These are phyloP conservation scores for Erodium trifolium DNA, from an alignment of 441 rosid genomes.

Conservation along the genomic window DNA sequence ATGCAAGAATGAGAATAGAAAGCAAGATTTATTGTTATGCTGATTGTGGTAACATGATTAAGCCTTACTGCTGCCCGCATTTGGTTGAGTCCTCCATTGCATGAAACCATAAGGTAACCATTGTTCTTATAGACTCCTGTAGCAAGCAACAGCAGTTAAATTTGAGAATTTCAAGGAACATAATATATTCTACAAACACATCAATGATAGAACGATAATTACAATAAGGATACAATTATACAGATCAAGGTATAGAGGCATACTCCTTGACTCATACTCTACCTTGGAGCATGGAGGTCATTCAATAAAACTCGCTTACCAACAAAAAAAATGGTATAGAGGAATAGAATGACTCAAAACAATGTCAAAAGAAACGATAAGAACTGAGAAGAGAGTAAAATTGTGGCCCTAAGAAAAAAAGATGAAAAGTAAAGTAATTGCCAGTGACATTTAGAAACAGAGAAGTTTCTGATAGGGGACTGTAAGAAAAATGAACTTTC, in stretches of 20 bases:
- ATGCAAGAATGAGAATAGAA: constrained; percentile 9
- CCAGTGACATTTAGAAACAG: background rate
- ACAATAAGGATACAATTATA: too few species aligned
- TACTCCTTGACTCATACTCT: too few species aligned
- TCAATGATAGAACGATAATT: background rate
- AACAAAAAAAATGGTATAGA: too few species aligned
- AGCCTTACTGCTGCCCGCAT: constrained; percentile 68
- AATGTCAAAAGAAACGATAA: background rate
- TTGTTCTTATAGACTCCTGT: constrained; percentile 57
- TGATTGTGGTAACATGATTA: background rate
- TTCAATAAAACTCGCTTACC: too few species aligned
- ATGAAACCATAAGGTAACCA: constrained; percentile 70
- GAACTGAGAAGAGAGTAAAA: background rate
- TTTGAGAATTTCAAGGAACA: background rate
- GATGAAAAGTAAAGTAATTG: background rate
- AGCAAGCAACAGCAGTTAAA: constrained; percentile 6
- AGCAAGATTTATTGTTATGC: background rate
- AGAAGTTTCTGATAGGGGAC: background rate
- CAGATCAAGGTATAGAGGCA: too few species aligned
- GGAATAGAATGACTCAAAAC: too few species aligned
- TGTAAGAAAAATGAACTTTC: background rate
- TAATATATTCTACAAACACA: background rate
- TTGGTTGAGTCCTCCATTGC: constrained; percentile 81
- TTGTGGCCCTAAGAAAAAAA: background rate
- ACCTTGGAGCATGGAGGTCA: too few species aligned